Percentiles rank a stretch among this genome's conserved stretches.
Evolutionary conservation across 2,329 filamentous ascomycete genomes (phyloP).

Genomic region (Trichoderma breve): DNA sequence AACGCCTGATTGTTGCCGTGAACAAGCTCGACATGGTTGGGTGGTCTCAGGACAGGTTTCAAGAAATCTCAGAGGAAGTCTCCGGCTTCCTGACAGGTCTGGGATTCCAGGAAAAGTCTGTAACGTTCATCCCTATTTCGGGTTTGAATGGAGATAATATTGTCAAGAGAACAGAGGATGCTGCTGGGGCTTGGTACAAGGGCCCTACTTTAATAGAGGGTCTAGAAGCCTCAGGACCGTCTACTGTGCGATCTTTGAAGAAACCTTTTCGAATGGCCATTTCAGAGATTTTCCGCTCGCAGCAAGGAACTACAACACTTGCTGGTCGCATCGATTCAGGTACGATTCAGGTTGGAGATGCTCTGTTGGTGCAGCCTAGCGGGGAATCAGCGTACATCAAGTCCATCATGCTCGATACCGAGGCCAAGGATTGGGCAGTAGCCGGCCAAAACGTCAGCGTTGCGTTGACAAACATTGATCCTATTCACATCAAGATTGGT

Average conservation of each 20-base stretch:
- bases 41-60: constrained; percentile 81
- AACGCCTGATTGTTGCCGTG: constrained; percentile 82
- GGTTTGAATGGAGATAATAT: constrained; percentile 89
- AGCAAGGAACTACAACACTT: constrained; percentile 79
- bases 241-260: constrained; percentile 61
- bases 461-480: constrained; percentile 82
- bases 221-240: constrained; percentile 77
- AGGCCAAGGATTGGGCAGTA: constrained; percentile 80
- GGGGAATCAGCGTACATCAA: constrained; percentile 80
- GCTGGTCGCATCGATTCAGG: constrained; percentile 85
- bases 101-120: constrained; percentile 76
- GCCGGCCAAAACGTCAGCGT: constrained; percentile 85
- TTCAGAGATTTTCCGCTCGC: constrained; percentile 78
- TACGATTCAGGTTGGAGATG: constrained; percentile 79
- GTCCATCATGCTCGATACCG: constrained; percentile 72
- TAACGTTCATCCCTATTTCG: constrained; percentile 86
- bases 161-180: constrained; percentile 54
- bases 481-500: constrained; percentile 75
- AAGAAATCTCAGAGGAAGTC: constrained; percentile 81
- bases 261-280: constrained; percentile 85
- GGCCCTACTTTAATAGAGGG: constrained; percentile 79
- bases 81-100: constrained; percentile 77
- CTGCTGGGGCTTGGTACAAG: constrained; percentile 71
- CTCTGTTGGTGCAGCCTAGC: constrained; percentile 74
- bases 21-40: constrained; percentile 90